These are phyloP conservation scores for Nidula niveotomentosa DNA, from an alignment of 1,284 basidiomycete species.

Conservation along the genomic window DNA sequence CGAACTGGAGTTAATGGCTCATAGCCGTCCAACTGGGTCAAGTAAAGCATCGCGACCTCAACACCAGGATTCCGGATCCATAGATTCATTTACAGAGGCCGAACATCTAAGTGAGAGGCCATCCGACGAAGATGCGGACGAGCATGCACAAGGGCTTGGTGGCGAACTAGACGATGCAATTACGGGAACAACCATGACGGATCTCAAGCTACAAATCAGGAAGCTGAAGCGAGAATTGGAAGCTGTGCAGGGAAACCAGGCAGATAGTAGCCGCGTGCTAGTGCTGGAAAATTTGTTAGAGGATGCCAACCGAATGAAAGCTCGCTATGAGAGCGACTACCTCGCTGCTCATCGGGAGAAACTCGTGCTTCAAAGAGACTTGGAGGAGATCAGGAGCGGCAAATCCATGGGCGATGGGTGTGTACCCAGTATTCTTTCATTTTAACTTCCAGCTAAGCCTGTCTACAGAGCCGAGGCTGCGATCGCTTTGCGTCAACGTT, in stretches of 20 bases:
- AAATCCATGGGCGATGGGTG: constrained; percentile 83
- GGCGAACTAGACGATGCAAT: constrained; percentile 87
- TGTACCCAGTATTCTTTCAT: constrained; percentile 16
- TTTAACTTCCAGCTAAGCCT: constrained; percentile 5
- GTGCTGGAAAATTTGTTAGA: constrained; percentile 91
- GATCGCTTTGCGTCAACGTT: constrained; percentile 81
- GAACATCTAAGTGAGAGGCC: constrained; percentile 16
- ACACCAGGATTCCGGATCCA: background rate
- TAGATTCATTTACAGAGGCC: constrained; percentile 1
- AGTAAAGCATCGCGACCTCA: constrained; percentile 10
- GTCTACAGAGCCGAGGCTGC: constrained; percentile 74
- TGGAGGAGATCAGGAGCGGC: constrained; percentile 89
- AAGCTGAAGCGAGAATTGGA: constrained; percentile 85
- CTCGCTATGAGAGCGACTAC: constrained; percentile 89
- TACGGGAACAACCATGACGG: constrained; percentile 85
- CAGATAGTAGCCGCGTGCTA: constrained; percentile 70
- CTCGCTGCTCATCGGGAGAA: constrained; percentile 83
- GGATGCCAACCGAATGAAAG: constrained; percentile 89
- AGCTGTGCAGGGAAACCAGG: constrained; percentile 70
- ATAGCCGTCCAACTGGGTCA: constrained; percentile 33
- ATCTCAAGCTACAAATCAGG: constrained; percentile 84
- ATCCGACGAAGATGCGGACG: constrained; percentile 43
- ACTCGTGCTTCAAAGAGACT: constrained; percentile 75
- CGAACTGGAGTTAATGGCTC: constrained; percentile 78
- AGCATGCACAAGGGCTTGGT: constrained; percentile 62